A percentile compares a stretch with the other conserved stretches of the same genome.
Evolutionary conservation across 495 filamentous ascomycete genomes (phyloP).

Genomic region (Antarctomyces pellizariae): DNA sequence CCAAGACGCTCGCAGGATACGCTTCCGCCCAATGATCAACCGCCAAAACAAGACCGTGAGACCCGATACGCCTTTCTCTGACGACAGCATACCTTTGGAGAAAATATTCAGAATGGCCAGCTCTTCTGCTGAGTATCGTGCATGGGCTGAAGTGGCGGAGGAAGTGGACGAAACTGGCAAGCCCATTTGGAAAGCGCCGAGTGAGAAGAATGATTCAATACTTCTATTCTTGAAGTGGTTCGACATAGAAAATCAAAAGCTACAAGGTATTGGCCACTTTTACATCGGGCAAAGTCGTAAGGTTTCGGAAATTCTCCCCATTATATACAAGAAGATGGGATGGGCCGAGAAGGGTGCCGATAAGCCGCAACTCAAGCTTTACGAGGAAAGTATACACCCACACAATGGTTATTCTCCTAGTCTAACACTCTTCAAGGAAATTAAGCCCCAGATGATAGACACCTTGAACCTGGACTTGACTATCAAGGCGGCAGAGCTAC

Average conservation of each 20-base stretch:
- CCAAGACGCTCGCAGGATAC: slow-evolving; percentile 36
- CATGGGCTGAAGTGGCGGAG: slow-evolving; percentile 66
- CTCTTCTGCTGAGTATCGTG: slow-evolving; percentile 45
- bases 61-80: slow-evolving; percentile 64
- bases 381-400: slow-evolving; percentile 28
- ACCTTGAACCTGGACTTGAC: slow-evolving; percentile 75
- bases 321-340: slow-evolving; percentile 63
- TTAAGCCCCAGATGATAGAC: slow-evolving; percentile 95
- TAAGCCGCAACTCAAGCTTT: slow-evolving; percentile 33
- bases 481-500: slow-evolving; percentile 74
- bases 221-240: slow-evolving; percentile 87
- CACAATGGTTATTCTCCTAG: not conserved
- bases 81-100: slow-evolving; percentile 59
- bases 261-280: slow-evolving; percentile 54
- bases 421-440: slow-evolving; percentile 34
- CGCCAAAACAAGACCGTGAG: slow-evolving; percentile 91
- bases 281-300: slow-evolving; percentile 75
- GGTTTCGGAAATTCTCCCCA: slow-evolving; percentile 60
- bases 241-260: slow-evolving; percentile 46
- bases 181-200: slow-evolving; percentile 34
- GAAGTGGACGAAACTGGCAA: slow-evolving; percentile 36
- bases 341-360: slow-evolving; percentile 35
- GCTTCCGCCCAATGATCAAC: slow-evolving; percentile 94
- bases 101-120: too few relatives aligned
- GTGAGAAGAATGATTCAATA: slow-evolving; percentile 29